Percentiles rank a stretch among this genome's conserved stretches.
Conservation (phyloP, 306 rosid species). For the Quercus alba region DNA sequence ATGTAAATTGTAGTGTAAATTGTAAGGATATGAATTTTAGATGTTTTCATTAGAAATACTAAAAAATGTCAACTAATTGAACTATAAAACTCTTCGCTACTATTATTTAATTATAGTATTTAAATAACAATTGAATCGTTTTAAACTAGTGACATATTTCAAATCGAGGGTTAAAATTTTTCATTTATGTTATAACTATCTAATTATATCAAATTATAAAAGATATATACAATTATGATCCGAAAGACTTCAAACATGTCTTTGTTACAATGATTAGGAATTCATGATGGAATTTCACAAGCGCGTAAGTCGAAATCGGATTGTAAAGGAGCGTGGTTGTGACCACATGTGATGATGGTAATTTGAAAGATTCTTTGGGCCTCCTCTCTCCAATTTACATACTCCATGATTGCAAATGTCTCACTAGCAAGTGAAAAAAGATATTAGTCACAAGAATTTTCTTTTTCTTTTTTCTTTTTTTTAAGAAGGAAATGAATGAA, state of each 20-base stretch:
- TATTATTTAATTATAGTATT: too few species aligned
- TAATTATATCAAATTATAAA: not conserved
- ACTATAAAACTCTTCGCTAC: too few species aligned
- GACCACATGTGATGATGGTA: conserved; percentile 36
- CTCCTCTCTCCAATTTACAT: conserved; percentile 21
- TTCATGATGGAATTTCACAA: not conserved
- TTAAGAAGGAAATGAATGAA: conserved; percentile 26
- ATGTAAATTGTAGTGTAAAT: too few species aligned
- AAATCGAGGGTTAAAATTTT: too few species aligned
- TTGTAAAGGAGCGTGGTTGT: conserved; percentile 26
- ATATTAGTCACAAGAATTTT: not conserved
- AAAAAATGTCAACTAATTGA: too few species aligned
- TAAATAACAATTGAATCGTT: too few species aligned
- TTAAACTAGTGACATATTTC: too few species aligned
- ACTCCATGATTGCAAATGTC: conserved; percentile 43
- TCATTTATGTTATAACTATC: not conserved
- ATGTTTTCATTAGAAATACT: too few species aligned
- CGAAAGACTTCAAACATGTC: too few species aligned
- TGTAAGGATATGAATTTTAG: too few species aligned
- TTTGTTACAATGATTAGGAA: not conserved
- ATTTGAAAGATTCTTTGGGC: conserved; percentile 44
- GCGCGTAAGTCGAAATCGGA: not conserved
- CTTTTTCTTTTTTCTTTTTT: not conserved
- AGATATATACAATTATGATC: too few species aligned
- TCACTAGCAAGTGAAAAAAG: conserved; percentile 19